Evolutionary conservation across 2,329 filamentous ascomycete species (phyloP).

Genomic region (Seiridium cupressi): DNA sequence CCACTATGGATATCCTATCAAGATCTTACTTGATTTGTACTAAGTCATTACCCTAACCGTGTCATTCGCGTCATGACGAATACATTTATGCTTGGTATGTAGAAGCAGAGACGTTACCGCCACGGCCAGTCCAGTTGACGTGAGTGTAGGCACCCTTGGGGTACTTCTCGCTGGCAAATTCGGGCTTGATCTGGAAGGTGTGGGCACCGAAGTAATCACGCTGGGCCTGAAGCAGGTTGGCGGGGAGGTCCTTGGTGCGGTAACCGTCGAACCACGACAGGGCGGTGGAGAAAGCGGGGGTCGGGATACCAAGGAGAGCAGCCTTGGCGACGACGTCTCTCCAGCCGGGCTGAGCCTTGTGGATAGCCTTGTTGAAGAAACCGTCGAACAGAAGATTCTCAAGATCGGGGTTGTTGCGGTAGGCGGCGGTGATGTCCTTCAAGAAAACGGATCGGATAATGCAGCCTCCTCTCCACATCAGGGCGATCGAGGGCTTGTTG

Average conservation of each 20-base stretch:
- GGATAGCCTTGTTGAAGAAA: slow-evolving; percentile 99
- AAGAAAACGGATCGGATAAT: slow-evolving; percentile 99
- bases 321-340: slow-evolving; percentile 88
- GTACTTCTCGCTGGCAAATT: slow-evolving; percentile 75
- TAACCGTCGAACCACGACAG: slow-evolving; percentile 99
- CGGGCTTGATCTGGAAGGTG: slow-evolving; percentile 86
- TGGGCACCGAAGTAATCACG: slow-evolving; percentile 99
- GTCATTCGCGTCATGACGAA: background rate
- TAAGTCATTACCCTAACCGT: slow-evolving; percentile 4
- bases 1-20: background rate
- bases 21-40: background rate
- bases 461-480: slow-evolving; percentile 99
- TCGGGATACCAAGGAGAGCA: slow-evolving; percentile 91
- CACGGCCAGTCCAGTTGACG: slow-evolving; percentile 99
- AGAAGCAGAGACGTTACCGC: slow-evolving; percentile 94
- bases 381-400: slow-evolving; percentile 98
- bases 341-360: slow-evolving; percentile 92
- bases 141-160: slow-evolving; percentile 85
- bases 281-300: slow-evolving; percentile 93
- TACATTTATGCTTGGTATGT: slow-evolving; percentile 85
- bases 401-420: slow-evolving; percentile 89
- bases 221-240: slow-evolving; percentile 98
- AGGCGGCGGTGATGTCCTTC: slow-evolving; percentile 98
- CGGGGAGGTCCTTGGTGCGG: slow-evolving; percentile 93
- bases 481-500: slow-evolving; percentile 99